Evolutionary conservation across 208 protist genomes (phyloP).

Genomic region (Crithidia bombi): DNA sequence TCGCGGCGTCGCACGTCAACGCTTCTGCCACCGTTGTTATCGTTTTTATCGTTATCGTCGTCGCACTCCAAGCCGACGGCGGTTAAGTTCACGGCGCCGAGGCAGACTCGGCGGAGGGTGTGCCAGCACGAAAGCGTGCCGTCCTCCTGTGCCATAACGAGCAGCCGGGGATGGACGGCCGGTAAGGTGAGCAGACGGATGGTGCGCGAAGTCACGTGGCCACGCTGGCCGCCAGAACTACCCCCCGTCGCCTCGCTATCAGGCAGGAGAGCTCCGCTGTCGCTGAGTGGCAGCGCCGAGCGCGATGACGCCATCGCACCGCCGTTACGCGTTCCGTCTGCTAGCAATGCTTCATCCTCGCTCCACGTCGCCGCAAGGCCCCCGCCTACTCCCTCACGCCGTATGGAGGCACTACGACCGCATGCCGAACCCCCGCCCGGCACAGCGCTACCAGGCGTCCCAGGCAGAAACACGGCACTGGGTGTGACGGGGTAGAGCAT

Average conservation of each 20-base stretch:
- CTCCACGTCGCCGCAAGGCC: neutral
- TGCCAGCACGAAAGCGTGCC: constrained; percentile 85
- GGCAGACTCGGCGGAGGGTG: constrained; percentile 59
- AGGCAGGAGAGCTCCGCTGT: neutral
- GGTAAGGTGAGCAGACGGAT: constrained; percentile 51
- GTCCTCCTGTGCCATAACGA: constrained; percentile 74
- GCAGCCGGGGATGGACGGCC: constrained; percentile 44
- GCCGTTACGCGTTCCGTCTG: neutral
- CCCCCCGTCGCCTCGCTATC: neutral
- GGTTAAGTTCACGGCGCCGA: constrained; percentile 62
- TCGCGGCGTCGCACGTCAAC: constrained; percentile 1
- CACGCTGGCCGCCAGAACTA: constrained; percentile 1
- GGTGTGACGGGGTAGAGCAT: constrained; percentile 7
- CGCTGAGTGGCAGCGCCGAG: neutral
- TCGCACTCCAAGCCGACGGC: constrained; percentile 30
- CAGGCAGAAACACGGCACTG: neutral
- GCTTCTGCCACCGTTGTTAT: neutral
- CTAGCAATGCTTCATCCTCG: neutral
- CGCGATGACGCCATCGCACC: neutral
- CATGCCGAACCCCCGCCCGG: neutral
- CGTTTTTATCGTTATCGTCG: constrained; percentile 10
- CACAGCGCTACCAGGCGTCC: neutral
- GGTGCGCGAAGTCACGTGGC: constrained; percentile 43
- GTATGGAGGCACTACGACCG: constrained; percentile 6
- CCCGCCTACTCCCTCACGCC: neutral